Conservation (phyloP, 345 rosid genomes). For the Aegle marmelos region DNA sequence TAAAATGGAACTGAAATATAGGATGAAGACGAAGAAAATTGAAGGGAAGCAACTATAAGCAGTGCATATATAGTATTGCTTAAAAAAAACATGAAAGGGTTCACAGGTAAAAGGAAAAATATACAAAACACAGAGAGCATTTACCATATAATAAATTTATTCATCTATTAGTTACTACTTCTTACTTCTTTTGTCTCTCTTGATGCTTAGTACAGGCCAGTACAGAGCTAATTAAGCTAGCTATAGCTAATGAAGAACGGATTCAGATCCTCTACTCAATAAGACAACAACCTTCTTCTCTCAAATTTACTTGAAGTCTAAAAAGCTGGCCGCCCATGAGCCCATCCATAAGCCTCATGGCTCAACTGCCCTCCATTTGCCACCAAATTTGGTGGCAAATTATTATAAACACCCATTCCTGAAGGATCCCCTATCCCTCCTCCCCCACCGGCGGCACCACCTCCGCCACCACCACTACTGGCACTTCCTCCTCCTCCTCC, state of each 20-base stretch:
- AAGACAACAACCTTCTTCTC: too few species aligned
- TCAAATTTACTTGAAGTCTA: neutral
- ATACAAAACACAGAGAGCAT: neutral
- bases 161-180: neutral
- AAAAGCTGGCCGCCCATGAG: constrained; percentile 49
- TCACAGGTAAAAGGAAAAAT: neutral
- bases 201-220: neutral
- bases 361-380: constrained; percentile 59
- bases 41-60: neutral
- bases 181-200: neutral
- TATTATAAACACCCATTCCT: neutral
- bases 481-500: constrained; percentile 33
- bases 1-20: neutral
- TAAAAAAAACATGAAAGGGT: neutral
- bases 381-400: constrained; percentile 52
- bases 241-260: neutral
- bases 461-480: constrained; percentile 23
- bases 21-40: neutral
- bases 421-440: neutral
- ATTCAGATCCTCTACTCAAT: too few species aligned
- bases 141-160: constrained; percentile 1
- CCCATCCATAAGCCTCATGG: constrained; percentile 54
- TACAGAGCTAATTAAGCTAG: neutral
- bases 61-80: neutral
- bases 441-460: neutral